phyloP scores from a whole-genome alignment of 2,329 filamentous ascomycete genomes.

The Aspergillus sp. region DNA sequence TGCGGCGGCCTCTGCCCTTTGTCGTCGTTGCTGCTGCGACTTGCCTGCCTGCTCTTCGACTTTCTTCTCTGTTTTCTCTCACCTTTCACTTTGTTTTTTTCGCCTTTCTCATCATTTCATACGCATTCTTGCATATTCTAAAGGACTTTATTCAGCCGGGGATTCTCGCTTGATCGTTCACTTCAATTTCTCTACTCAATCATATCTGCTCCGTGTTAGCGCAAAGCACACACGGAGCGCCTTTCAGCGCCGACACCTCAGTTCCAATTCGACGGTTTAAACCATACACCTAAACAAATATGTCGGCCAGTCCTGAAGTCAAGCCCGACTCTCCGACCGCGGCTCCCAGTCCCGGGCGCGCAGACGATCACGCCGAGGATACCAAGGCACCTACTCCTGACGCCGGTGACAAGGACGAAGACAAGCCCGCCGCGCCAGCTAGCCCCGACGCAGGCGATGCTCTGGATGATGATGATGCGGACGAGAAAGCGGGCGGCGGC shows the following conservation, averaged over 20 bases:
- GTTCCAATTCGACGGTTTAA: background rate
- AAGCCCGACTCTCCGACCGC: constrained; percentile 16
- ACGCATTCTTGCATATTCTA: background rate
- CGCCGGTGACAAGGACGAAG: constrained; percentile 21
- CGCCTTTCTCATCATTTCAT: background rate
- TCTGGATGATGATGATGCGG: constrained; percentile 17
- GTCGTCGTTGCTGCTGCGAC: background rate
- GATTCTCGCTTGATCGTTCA: constrained; percentile 5
- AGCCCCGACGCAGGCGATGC: constrained; percentile 9
- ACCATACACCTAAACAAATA: constrained; percentile 16
- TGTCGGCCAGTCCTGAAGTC: constrained; percentile 42
- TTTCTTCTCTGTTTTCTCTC: background rate
- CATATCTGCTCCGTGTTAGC: background rate
- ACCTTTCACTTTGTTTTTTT: background rate
- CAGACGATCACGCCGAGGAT: constrained; percentile 24
- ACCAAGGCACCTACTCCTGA: constrained; percentile 27
- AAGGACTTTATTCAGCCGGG: background rate
- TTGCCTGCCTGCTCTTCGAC: background rate
- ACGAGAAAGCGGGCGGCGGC: constrained; percentile 41
- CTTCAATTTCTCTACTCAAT: background rate
- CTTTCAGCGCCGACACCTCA: background rate
- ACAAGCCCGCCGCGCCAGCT: constrained; percentile 5
- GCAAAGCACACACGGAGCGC: constrained; percentile 3
- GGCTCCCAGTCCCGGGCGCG: constrained; percentile 12
- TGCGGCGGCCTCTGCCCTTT: constrained; percentile 1